These are phyloP conservation scores for Colletotrichum sp. DNA, from an alignment of 2,329 filamentous ascomycete species.

Conservation along the genomic window DNA sequence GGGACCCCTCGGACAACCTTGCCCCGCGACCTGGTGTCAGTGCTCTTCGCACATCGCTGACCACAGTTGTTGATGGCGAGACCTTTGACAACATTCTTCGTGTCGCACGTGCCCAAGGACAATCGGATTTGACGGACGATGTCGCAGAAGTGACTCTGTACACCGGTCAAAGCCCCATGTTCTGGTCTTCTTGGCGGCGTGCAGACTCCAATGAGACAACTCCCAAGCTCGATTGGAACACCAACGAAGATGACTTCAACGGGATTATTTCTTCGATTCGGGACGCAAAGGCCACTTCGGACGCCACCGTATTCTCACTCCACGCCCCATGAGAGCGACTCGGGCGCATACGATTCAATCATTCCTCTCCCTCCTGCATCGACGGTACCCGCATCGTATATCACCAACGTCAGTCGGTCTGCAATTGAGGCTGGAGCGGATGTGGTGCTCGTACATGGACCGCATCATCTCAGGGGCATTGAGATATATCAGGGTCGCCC, in stretches of 20 bases:
- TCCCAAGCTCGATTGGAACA: neutral
- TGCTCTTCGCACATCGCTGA: neutral
- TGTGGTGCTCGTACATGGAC: neutral
- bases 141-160: neutral
- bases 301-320: neutral
- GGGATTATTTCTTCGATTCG: neutral
- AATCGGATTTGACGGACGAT: neutral
- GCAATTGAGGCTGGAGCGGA: neutral
- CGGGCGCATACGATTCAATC: neutral
- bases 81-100: neutral
- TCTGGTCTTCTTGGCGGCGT: neutral
- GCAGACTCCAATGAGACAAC: neutral
- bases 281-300: neutral
- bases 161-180: neutral
- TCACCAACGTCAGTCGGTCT: neutral
- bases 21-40: neutral
- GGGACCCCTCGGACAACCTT: neutral
- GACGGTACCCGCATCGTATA: neutral
- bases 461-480: neutral
- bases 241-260: neutral
- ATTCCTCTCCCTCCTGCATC: neutral
- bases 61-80: neutral
- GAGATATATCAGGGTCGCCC: neutral
- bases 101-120: neutral
- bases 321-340: neutral